A percentile compares a stretch with the other conserved stretches of the same genome.
Conservation (phyloP, 495 filamentous ascomycete genomes). For the Viridothelium virens region DNA sequence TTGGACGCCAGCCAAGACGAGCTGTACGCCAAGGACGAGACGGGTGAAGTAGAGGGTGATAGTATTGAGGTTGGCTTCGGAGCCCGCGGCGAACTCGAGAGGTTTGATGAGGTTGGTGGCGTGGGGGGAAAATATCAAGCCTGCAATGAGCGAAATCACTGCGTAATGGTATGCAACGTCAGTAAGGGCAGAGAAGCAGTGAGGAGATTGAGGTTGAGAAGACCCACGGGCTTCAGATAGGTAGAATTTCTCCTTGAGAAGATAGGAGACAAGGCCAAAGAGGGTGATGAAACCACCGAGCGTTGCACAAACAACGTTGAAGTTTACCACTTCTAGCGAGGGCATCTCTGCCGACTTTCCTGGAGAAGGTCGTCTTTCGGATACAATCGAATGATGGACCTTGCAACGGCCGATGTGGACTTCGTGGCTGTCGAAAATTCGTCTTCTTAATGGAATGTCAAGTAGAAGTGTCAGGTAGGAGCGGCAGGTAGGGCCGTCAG, state of each 20-base stretch:
- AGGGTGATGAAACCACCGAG: slow-evolving; percentile 82
- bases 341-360: slow-evolving; percentile 51
- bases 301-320: slow-evolving; percentile 79
- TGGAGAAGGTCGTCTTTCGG: no score
- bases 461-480: background rate
- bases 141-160: slow-evolving; percentile 81
- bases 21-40: slow-evolving; percentile 82
- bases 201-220: background rate
- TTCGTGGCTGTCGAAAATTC: no score
- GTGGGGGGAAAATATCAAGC: slow-evolving; percentile 68
- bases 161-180: slow-evolving; percentile 13
- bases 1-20: slow-evolving; percentile 84
- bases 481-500: slow-evolving; percentile 10
- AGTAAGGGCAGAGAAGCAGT: background rate
- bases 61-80: slow-evolving; percentile 48
- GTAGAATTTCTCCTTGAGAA: slow-evolving; percentile 84
- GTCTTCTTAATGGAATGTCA: background rate
- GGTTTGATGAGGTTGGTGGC: slow-evolving; percentile 72
- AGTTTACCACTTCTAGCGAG: slow-evolving; percentile 67
- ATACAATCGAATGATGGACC: no score
- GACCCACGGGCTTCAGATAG: slow-evolving; percentile 78
- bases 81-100: slow-evolving; percentile 63
- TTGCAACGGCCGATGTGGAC: no score
- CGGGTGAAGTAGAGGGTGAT: slow-evolving; percentile 79
- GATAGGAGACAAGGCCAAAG: slow-evolving; percentile 81